Evolutionary conservation across 1,284 basidiomycete species (phyloP), one percentile per base, ranked within the genome.

Genomic region (Pseudozyma tsukubaensis): DNA sequence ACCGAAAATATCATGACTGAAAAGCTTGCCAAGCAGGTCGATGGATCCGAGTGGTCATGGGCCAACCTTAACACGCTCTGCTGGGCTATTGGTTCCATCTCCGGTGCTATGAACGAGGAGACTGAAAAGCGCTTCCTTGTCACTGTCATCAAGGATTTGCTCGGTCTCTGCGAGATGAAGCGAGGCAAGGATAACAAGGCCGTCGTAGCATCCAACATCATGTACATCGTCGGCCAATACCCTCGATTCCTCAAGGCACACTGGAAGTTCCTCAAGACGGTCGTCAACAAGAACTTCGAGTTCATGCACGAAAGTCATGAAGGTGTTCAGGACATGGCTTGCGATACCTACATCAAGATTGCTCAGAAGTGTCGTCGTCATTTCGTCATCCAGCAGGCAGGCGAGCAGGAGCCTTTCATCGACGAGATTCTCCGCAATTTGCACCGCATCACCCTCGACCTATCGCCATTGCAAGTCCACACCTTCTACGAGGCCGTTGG

Each of bases 301-400:
- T 99, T 99, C 85, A 99, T 99, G 95, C 97, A 99, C 86, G 97
- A 99, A 87, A 97, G 94, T 0, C 97, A 99, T 83, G 97, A 99
- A 87, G 95, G 94, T 71, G 97, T 99, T 12, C 97, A 99, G 86
- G 97, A 99, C 86, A 99, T 99, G 97, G 97, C 97, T 50, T 99
- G 97, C 86, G 97, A 99, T 86, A 99, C 97, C 0, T 99, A 99
- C 86, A 98, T 99, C 88, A 99, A 99, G 87, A 99, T 99, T 80
- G 94, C 97, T 19, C 96, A 99, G 85, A 99, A 98, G 86, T 99
- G 97, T 85, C 89, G 95, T 50, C 89, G 96, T 58, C 97, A 99
- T 86, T 99, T 99, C 81, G 94, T 99, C 66, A 96, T 98, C 91
- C 94, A 97, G 84, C 97, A 99, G 86, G 92, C 94, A 2, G 94